Conservation (phyloP, 208 protist genomes). For the Wallacemonas collosoma region DNA sequence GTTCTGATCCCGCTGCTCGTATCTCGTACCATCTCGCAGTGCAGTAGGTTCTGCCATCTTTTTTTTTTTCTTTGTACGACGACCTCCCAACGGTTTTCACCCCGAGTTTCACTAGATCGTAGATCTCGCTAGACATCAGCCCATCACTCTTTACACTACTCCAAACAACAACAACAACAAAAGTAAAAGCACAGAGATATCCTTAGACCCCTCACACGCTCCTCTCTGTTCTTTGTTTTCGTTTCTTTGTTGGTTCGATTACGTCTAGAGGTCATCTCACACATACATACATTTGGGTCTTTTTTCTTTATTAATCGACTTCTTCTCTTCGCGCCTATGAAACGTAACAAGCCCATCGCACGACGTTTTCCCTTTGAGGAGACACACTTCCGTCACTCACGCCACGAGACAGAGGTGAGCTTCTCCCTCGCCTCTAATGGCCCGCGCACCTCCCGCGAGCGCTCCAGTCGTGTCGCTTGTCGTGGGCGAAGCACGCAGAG, state of each 20-base stretch:
- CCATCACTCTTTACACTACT: too few species aligned
- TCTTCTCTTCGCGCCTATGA: background rate
- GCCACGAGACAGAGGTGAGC: background rate
- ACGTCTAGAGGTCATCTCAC: background rate
- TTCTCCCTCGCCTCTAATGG: too few species aligned
- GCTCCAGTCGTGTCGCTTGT: too few species aligned
- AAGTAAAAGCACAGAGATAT: too few species aligned
- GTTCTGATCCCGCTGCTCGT: too few species aligned
- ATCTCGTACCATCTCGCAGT: too few species aligned
- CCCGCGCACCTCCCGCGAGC: too few species aligned
- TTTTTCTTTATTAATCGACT: background rate
- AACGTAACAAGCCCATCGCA: slow-evolving; percentile 16
- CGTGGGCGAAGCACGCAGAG: too few species aligned
- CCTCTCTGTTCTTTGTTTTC: slow-evolving; percentile 24
- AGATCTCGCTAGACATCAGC: too few species aligned
- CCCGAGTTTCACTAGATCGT: too few species aligned
- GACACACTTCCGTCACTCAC: background rate
- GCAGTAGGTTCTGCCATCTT: background rate
- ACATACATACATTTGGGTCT: background rate
- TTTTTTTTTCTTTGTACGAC: slow-evolving; percentile 13
- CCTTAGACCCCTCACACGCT: too few species aligned
- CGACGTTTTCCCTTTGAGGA: slow-evolving; percentile 5
- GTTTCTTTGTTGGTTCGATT: background rate
- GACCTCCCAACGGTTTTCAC: background rate
- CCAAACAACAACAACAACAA: too few species aligned